phyloP scores from a whole-genome alignment of 352 stramenopile genomes.

The Phytopythium mirpurense region DNA sequence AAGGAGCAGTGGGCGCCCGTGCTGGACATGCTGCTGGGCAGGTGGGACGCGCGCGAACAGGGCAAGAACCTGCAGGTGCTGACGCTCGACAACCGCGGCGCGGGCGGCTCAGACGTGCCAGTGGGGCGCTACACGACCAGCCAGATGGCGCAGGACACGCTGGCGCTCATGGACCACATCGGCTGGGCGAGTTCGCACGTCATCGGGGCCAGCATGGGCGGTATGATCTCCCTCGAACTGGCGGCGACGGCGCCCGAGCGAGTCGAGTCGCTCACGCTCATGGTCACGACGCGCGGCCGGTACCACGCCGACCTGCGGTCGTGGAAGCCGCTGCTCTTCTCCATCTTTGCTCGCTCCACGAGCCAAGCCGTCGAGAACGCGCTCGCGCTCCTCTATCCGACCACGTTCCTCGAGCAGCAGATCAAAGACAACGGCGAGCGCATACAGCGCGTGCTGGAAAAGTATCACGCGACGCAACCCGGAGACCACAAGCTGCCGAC shows the following conservation, averaged over 20 bases:
- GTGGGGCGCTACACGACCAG: slow-evolving; percentile 37
- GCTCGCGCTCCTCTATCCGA: slow-evolving; percentile 34
- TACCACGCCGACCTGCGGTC: slow-evolving; percentile 23
- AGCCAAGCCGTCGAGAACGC: slow-evolving; percentile 21
- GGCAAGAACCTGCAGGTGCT: slow-evolving; percentile 25
- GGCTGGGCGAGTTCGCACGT: slow-evolving; percentile 36
- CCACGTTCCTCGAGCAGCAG: slow-evolving; percentile 21
- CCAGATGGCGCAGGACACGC: slow-evolving; percentile 41
- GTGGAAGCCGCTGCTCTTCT: slow-evolving; percentile 17
- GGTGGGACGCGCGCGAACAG: slow-evolving; percentile 18
- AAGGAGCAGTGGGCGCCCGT: slow-evolving; percentile 38
- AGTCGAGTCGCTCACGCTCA: slow-evolving; percentile 30
- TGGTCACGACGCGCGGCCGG: slow-evolving; percentile 32
- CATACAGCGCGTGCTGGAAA: slow-evolving; percentile 25
- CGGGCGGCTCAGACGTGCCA: slow-evolving; percentile 31
- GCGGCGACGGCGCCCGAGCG: slow-evolving; percentile 20
- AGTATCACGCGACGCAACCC: slow-evolving; percentile 28
- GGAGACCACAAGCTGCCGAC: slow-evolving; percentile 13
- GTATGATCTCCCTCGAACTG: slow-evolving; percentile 45
- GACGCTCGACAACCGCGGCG: slow-evolving; percentile 45
- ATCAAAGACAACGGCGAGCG: slow-evolving; percentile 25
- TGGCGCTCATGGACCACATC: slow-evolving; percentile 32
- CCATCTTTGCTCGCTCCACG: slow-evolving; percentile 28
- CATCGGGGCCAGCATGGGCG: slow-evolving; percentile 25
- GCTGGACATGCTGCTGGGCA: slow-evolving; percentile 28